phyloP scores from a whole-genome alignment of 1,284 basidiomycete species.

The Peniophora sp. region DNA sequence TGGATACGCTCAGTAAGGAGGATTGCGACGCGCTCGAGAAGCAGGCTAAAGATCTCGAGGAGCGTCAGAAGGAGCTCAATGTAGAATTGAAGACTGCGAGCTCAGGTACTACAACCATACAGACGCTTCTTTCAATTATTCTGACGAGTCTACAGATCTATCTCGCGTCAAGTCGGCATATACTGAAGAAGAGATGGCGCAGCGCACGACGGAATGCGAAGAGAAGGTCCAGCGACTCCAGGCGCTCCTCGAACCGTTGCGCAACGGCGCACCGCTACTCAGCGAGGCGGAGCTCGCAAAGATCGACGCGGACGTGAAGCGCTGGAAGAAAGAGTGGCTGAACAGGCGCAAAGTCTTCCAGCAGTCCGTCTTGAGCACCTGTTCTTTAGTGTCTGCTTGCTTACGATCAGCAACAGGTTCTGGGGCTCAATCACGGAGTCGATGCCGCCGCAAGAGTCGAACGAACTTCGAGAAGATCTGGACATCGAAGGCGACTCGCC shows the following conservation, averaged over 20 bases:
- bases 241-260: constrained; percentile 53
- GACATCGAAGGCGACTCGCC: constrained; percentile 66
- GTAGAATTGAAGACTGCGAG: constrained; percentile 42
- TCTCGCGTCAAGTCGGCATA: constrained; percentile 52
- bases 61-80: constrained; percentile 46
- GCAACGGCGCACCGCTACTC: constrained; percentile 55
- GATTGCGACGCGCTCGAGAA: constrained; percentile 49
- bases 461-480: constrained; percentile 57
- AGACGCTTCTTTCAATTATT: constrained; percentile 4
- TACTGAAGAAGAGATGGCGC: constrained; percentile 58
- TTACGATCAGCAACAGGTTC: constrained; percentile 39
- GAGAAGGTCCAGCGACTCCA: constrained; percentile 23
- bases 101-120: constrained; percentile 31
- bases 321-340: constrained; percentile 69
- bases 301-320: constrained; percentile 59
- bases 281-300: constrained; percentile 56
- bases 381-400: background rate
- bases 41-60: constrained; percentile 49
- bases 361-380: constrained; percentile 37
- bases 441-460: constrained; percentile 54
- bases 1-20: constrained; percentile 51
- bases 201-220: constrained; percentile 35
- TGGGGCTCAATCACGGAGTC: constrained; percentile 67
- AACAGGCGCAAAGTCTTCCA: constrained; percentile 60
- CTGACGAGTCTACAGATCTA: constrained; percentile 42